Percentiles rank a stretch among this genome's conserved stretches.
Evolutionary conservation across 1,139 yeast genomes (phyloP).

Genomic region (Candida buenavistaensis): DNA sequence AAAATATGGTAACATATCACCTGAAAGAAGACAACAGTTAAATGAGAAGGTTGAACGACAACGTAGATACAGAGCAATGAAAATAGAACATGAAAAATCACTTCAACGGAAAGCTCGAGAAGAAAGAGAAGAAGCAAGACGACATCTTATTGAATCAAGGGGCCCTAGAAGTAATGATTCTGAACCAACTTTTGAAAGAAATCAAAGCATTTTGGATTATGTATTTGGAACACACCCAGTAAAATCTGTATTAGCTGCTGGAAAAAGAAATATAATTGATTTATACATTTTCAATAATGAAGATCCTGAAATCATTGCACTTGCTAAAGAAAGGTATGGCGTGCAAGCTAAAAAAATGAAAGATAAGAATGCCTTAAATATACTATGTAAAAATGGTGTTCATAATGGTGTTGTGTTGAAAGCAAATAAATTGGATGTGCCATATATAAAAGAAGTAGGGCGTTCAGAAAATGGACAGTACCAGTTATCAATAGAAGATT

Average conservation of each 20-base stretch:
- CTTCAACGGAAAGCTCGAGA: conserved; percentile 11
- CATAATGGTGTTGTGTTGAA: conserved; percentile 83
- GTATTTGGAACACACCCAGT: conserved; percentile 80
- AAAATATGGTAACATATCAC: conserved; percentile 36
- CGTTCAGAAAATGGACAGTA: conserved; percentile 32
- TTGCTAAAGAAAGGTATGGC: conserved; percentile 46
- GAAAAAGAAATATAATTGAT: conserved; percentile 55
- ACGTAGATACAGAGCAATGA: conserved; percentile 24
- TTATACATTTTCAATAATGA: conserved; percentile 49
- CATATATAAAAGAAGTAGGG: conserved; percentile 38
- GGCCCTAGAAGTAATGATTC: conserved; percentile 1
- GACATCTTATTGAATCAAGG: conserved; percentile 3
- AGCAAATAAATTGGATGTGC: conserved; percentile 55
- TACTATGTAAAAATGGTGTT: conserved; percentile 65
- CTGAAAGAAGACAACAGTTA: conserved; percentile 28
- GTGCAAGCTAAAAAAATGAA: conserved; percentile 44
- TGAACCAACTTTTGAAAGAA: neutral
- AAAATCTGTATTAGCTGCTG: conserved; percentile 61
- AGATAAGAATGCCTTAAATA: conserved; percentile 58
- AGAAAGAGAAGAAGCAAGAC: conserved; percentile 9
- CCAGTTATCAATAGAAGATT: conserved; percentile 16
- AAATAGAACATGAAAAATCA: conserved; percentile 16
- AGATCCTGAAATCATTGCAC: conserved; percentile 34
- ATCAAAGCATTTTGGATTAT: conserved; percentile 57
- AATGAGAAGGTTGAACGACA: conserved; percentile 40